Evolutionary conservation across 306 rosid genomes (phyloP), one percentile per base, ranked within the genome.

Genomic region (Rosa rugosa): DNA sequence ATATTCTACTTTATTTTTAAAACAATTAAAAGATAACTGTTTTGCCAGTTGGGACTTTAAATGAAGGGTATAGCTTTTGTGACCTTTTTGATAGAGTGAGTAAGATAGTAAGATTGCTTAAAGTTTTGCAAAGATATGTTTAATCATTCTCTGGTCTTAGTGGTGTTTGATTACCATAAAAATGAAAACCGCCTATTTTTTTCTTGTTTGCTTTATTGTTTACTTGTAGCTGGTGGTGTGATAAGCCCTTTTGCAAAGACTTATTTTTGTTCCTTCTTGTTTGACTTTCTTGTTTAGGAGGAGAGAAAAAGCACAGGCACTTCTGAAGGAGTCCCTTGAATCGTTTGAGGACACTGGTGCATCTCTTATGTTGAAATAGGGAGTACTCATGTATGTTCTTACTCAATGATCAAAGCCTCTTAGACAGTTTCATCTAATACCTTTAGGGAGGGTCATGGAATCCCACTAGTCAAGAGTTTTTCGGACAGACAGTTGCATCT

Each of bases 311-410:
- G 97, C 99, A 8, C 90, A 84, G 63, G 81, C 77, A 79, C 82
- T 94, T 81, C 93, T 92, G 78, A 91, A 89, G 74, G 97, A 92
- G 82, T 86, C 97, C 54, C 84, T 95, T 56, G 88, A 83, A 77
- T 83, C 92, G 42, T 80, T 91, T 27, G 31, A 27, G 81, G 98
- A 72, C 84, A 90, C 14, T 80, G 77, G 81, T 54, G 78, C 79
- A 38, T 44, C 81, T 38, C 65, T 22, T 57, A 20, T 14, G 23
- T 31, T 60, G 11, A 60, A 44, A 20, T 60, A 75, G 59, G 20
- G 44, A 60, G 27, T 60, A 17, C 78, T 60, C 18, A 1, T 25
- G 18, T 25, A 42, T 8, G 6, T 59, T 25, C 18, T 2, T 17
- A 62, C 12, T 17, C 44, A 5, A 36, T n/a, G 11, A 4, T 42